Evolutionary conservation across 768 basidiomycete genomes (phyloP), one percentile per base, ranked within the genome.

Genomic region (Leccinum incarnatum): DNA sequence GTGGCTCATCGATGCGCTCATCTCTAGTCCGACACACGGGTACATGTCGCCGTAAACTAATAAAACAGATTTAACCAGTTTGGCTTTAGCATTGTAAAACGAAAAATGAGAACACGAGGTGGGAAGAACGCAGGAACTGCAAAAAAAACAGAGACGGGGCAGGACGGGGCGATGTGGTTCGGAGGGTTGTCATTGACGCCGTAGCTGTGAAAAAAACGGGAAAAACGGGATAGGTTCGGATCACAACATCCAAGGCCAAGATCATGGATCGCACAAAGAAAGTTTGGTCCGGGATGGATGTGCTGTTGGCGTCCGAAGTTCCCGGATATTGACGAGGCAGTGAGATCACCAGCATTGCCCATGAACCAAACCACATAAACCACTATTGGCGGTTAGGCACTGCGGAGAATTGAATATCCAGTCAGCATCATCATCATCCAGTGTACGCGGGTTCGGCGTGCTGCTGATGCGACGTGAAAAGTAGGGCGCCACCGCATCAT

Each of bases 191-290:
- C n/a, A 45, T 45, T 11, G 40, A 5, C 42, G n/a, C 42, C 42
- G 19, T 19, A 45, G 42, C 42, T 45, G 42, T 19, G 12, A 45
- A 42, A 11, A 40, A 45, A 9, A 21, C 52, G 59, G 55, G 56
- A 64, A 61, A 37, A 36, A 54, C 67, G 65, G 63, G 47, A 65
- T 19, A 7, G 6, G 56, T 54, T 45, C 67, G 69, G 69, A 70
- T 68, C 67, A 65, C 36, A 37, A 65, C 36, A 37, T 48, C 40
- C 37, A 37, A 40, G n/a, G 40, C 49, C 36, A 49, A 27, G 50
- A 52, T 34, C 32, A 34, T 37, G 42, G 40, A 52, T 27, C 30
- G 47, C 14, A 49, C 42, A 50, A 49, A 40, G 49, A 51, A 17
- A 5, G 17, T 45, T 45, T 45, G 48, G 42, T 65, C 51, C 21